Evolutionary conservation across 2,329 filamentous ascomycete genomes (phyloP).

Genomic region (Helicocarpus griseus): DNA sequence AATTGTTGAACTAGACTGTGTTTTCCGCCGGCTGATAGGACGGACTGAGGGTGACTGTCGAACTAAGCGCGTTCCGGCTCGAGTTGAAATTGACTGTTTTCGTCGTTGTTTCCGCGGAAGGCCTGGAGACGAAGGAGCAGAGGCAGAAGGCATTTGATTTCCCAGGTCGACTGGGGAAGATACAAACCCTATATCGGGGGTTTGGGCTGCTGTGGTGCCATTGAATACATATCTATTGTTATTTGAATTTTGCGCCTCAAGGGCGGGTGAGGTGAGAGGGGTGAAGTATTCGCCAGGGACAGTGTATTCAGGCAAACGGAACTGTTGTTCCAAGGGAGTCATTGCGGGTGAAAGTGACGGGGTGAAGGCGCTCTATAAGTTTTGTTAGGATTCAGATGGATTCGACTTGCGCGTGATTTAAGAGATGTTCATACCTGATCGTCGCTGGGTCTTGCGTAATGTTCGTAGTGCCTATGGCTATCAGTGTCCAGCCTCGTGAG

Average conservation of each 20-base stretch:
- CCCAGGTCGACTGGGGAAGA: conserved; percentile 31
- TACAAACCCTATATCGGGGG: conserved; percentile 31
- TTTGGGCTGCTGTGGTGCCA: conserved; percentile 21
- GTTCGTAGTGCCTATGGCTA: conserved; percentile 34
- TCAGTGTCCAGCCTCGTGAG: conserved; percentile 30
- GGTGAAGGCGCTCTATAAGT: conserved; percentile 36
- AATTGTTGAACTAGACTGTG: conserved; percentile 19
- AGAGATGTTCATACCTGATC: conserved; percentile 30
- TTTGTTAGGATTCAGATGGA: background rate
- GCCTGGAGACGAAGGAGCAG: conserved; percentile 25
- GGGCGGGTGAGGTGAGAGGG: conserved; percentile 41
- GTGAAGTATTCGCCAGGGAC: conserved; percentile 42
- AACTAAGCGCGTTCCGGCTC: conserved; percentile 26
- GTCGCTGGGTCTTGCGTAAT: conserved; percentile 33
- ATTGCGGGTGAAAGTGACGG: conserved; percentile 42
- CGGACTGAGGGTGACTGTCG: conserved; percentile 38
- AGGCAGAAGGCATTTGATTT: conserved; percentile 23
- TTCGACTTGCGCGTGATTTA: background rate
- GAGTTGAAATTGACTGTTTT: conserved; percentile 26
- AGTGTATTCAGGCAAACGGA: conserved; percentile 38
- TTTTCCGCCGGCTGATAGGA: conserved; percentile 25
- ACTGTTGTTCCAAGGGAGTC: conserved; percentile 40
- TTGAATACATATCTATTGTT: conserved; percentile 27
- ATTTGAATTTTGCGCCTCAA: conserved; percentile 36
- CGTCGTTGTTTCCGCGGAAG: conserved; percentile 29